These are phyloP conservation scores for Trichoderma virens DNA, from an alignment of 495 filamentous ascomycete genomes.

Conservation along the genomic window DNA sequence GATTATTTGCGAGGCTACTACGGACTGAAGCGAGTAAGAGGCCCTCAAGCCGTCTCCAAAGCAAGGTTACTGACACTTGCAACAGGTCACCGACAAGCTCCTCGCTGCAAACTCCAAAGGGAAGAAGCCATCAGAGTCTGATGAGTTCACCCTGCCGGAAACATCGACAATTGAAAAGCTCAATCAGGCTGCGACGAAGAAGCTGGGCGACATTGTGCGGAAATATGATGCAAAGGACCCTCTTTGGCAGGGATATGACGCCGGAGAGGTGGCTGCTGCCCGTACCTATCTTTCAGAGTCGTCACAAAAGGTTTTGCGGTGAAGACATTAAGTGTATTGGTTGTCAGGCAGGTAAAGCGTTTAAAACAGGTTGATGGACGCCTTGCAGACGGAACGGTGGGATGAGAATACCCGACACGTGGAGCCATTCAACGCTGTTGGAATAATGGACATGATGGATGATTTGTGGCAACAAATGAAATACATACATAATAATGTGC, in stretches of 20 bases:
- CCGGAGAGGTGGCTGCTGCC: slow-evolving; percentile 70
- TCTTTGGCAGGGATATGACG: slow-evolving; percentile 65
- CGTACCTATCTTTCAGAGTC: slow-evolving; percentile 56
- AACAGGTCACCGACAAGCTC: slow-evolving; percentile 33
- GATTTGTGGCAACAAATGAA: not conserved
- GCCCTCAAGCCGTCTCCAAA: slow-evolving; percentile 3
- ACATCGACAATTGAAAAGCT: slow-evolving; percentile 54
- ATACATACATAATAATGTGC: too few species aligned
- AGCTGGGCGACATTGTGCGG: slow-evolving; percentile 68
- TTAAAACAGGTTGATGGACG: not conserved
- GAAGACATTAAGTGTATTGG: too few species aligned
- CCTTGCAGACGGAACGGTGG: not conserved
- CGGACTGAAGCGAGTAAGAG: slow-evolving; percentile 72
- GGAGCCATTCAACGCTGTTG: not conserved
- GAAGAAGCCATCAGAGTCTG: slow-evolving; percentile 26
- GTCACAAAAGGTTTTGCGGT: slow-evolving; percentile 23
- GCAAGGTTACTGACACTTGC: not conserved
- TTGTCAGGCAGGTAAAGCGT: too few species aligned
- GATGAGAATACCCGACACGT: not conserved
- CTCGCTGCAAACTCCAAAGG: slow-evolving; percentile 26
- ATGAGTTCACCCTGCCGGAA: slow-evolving; percentile 37
- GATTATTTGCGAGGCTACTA: slow-evolving; percentile 90
- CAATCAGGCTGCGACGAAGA: slow-evolving; percentile 62
- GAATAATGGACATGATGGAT: not conserved
- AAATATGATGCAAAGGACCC: slow-evolving; percentile 48